Evolutionary conservation across 1,284 basidiomycete genomes (phyloP), one percentile per base, ranked within the genome.

Genomic region (Veloporphyrellus conicus): DNA sequence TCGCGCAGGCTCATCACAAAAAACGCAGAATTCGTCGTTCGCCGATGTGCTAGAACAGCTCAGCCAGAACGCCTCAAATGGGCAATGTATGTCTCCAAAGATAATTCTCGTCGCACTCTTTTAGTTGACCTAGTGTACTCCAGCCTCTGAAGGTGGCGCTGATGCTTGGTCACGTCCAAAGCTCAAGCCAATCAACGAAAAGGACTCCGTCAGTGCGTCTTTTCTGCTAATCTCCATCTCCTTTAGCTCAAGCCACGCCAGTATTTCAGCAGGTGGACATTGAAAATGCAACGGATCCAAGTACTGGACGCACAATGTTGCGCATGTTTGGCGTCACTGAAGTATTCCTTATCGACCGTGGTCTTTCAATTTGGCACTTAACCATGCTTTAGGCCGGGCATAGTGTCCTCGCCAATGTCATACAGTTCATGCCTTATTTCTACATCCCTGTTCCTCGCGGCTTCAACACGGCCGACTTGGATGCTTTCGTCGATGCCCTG

Each of bases 251-350:
- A 32, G 41, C 6, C 3, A 9, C 29, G 10, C 31, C 49, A 90
- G 87, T 87, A 15, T 96, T 97, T 59, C 93, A 97, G 64, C 94
- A 97, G 66, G 93, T 93, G 49, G 94, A 97, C 54, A 77, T 97
- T 10, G 90, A 94, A 55, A 84, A 90, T 50, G 73, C 82, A 3
- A 75, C 75, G 4, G 83, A 87, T 50, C 57, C 58, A 6, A 48
- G 37, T 15, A 75, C 68, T 6, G 72, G 73, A 20, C 71, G 68
- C 2, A 73, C 79, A 0, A 76, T 75, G 39, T 59, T 96, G 28
- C 76, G 90, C 33, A 81, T 96, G 70, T 97, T 86, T 66, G 93
- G 93, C 38, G 88, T 96, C 5, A 96, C 91, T 3, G 74, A 92
- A 71, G 90, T 87, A 48, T 32, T 41, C 47, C 31, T 34, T 37